Evolutionary conservation across 1,284 basidiomycete genomes (phyloP).

Genomic region (Peniophora sp.): DNA sequence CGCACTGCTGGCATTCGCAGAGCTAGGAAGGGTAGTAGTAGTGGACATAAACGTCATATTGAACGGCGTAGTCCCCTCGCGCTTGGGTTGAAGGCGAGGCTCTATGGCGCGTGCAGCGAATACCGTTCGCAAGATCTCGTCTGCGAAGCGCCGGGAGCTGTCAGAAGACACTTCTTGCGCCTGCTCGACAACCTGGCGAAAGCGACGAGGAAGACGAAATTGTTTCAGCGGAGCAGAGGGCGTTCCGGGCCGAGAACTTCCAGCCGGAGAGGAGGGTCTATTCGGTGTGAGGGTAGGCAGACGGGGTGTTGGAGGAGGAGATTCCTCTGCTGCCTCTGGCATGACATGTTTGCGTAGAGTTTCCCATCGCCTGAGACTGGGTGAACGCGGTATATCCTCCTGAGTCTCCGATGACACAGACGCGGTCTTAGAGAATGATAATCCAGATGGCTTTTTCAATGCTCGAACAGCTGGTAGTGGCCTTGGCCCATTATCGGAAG

Average conservation of each 20-base stretch:
- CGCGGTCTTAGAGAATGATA: conserved; percentile 6
- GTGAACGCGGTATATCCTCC: conserved; percentile 22
- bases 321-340: conserved; percentile 9
- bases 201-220: conserved; percentile 45
- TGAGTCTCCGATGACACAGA: neutral
- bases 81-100: conserved; percentile 21
- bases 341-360: conserved; percentile 45
- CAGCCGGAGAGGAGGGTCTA: conserved; percentile 24
- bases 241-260: conserved; percentile 11
- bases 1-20: conserved; percentile 14
- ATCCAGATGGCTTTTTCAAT: conserved; percentile 10
- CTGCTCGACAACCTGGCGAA: conserved; percentile 55
- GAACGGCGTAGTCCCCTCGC: conserved; percentile 27
- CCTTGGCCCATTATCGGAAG: neutral
- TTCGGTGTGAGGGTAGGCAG: conserved; percentile 16
- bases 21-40: conserved; percentile 23
- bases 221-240: conserved; percentile 28
- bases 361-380: conserved; percentile 42
- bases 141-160: conserved; percentile 35
- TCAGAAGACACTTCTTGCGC: conserved; percentile 38
- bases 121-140: conserved; percentile 45
- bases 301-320: conserved; percentile 16
- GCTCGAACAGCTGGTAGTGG: conserved; percentile 5
- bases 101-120: conserved; percentile 36
- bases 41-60: conserved; percentile 44